These are phyloP conservation scores for Pulveroboletus sp. DNA, from an alignment of 768 basidiomycete species.

Conservation along the genomic window DNA sequence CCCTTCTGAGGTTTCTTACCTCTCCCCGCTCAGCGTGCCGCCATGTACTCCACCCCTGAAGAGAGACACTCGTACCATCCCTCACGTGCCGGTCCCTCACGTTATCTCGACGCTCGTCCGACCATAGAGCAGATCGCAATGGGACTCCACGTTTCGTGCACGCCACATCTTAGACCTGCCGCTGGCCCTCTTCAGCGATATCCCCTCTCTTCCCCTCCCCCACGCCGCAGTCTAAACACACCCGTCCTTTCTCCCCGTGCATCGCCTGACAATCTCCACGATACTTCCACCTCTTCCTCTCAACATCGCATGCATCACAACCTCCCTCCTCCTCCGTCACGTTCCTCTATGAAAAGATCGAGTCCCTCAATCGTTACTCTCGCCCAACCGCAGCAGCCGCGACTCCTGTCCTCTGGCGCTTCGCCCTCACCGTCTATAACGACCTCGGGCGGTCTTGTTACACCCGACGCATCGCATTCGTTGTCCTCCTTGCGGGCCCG, in stretches of 20 bases:
- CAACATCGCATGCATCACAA: slow-evolving; percentile 21
- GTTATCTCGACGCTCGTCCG: slow-evolving; percentile 45
- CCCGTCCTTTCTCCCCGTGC: slow-evolving; percentile 22
- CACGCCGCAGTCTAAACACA: slow-evolving; percentile 20
- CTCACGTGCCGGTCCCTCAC: slow-evolving; percentile 36
- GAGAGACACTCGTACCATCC: slow-evolving; percentile 30
- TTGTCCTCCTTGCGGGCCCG: slow-evolving; percentile 41
- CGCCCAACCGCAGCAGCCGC: slow-evolving; percentile 18
- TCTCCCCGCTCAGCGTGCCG: slow-evolving; percentile 21
- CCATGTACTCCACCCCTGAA: slow-evolving; percentile 41
- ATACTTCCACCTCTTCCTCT: slow-evolving; percentile 18
- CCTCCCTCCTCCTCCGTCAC: slow-evolving; percentile 53
- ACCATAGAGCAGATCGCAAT: slow-evolving; percentile 76
- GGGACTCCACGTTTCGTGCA: slow-evolving; percentile 74
- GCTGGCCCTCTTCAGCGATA: slow-evolving; percentile 17
- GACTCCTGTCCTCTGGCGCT: slow-evolving; percentile 7
- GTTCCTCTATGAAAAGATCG: slow-evolving; percentile 63
- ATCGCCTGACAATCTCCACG: slow-evolving; percentile 22
- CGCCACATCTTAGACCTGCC: slow-evolving; percentile 58
- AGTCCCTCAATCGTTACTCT: slow-evolving; percentile 23
- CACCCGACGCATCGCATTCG: slow-evolving; percentile 25
- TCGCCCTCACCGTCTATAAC: slow-evolving; percentile 33
- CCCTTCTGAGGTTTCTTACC: slow-evolving; percentile 5
- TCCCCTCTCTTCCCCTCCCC: slow-evolving; percentile 13
- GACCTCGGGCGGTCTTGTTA: slow-evolving; percentile 29